phyloP scores from a whole-genome alignment of 768 basidiomycete species.

The Boletus insuetus region DNA sequence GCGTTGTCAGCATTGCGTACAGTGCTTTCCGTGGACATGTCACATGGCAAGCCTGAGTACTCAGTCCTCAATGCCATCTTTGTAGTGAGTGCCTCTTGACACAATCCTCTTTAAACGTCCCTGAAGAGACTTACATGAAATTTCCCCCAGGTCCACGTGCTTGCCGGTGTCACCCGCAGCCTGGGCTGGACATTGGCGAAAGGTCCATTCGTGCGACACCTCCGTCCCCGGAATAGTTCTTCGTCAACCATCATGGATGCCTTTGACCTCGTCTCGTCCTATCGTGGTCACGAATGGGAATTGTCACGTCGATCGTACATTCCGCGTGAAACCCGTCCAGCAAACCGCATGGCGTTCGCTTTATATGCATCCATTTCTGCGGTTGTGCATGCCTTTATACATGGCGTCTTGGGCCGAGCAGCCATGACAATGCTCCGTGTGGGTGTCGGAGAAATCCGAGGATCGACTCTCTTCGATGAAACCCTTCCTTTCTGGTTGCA shows the following conservation, averaged over 20 bases:
- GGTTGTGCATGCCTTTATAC: not conserved
- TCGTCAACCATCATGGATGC: constrained; percentile 5
- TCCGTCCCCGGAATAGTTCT: not conserved
- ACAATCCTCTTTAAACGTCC: too few species aligned
- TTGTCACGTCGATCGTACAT: not conserved
- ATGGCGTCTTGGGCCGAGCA: not conserved
- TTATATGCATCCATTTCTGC: not conserved
- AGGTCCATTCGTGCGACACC: not conserved
- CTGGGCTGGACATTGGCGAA: not conserved
- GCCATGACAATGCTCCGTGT: not conserved
- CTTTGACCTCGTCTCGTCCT: not conserved
- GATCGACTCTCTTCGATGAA: not conserved
- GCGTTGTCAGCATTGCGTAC: not conserved
- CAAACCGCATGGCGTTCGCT: not conserved
- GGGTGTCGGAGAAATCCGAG: not conserved
- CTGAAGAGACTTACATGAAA: too few species aligned
- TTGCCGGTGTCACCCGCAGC: not conserved
- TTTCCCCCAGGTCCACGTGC: not conserved
- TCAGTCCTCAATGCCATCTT: not conserved
- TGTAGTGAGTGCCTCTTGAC: not conserved
- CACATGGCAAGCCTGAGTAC: not conserved
- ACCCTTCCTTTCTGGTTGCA: not conserved
- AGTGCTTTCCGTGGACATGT: not conserved
- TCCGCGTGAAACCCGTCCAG: constrained; percentile 1
- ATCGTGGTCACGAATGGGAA: constrained; percentile 1